Conservation (phyloP, 108 stramenopile genomes). For the Cyclotella choctawhatcheeana region DNA sequence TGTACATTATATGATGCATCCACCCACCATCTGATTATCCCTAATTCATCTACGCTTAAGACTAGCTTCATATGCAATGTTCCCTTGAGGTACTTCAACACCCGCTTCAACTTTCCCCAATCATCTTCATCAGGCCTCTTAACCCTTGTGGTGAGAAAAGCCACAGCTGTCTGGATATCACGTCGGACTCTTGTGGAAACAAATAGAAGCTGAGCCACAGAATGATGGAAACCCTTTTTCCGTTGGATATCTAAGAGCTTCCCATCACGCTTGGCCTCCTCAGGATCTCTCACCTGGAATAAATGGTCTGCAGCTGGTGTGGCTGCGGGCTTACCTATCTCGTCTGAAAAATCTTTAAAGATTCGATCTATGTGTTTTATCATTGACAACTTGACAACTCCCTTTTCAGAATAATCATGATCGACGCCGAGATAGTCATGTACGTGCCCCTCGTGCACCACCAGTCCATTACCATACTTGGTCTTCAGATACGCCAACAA, state of each 20-base stretch:
- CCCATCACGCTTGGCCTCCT: neutral
- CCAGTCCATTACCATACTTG: neutral
- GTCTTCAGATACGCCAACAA: neutral
- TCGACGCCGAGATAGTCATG: slow-evolving; percentile 10
- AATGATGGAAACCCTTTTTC: neutral
- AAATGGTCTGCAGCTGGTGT: neutral
- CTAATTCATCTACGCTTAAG: neutral
- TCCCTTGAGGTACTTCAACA: neutral
- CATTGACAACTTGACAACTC: neutral
- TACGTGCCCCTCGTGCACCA: slow-evolving; percentile 5
- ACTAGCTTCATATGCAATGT: neutral
- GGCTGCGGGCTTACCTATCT: neutral
- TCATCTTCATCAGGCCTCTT: neutral
- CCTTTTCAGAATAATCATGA: slow-evolving; percentile 8
- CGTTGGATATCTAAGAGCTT: neutral
- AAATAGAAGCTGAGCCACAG: neutral
- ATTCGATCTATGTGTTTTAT: neutral
- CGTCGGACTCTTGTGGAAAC: neutral
- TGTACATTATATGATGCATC: neutral
- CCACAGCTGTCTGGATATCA: neutral
- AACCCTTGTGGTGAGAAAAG: neutral
- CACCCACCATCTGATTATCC: neutral
- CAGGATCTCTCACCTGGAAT: neutral
- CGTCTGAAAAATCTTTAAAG: neutral
- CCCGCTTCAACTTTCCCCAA: neutral